phyloP scores from a whole-genome alignment of 75 land plant genomes.

The Larix kaempferi region DNA sequence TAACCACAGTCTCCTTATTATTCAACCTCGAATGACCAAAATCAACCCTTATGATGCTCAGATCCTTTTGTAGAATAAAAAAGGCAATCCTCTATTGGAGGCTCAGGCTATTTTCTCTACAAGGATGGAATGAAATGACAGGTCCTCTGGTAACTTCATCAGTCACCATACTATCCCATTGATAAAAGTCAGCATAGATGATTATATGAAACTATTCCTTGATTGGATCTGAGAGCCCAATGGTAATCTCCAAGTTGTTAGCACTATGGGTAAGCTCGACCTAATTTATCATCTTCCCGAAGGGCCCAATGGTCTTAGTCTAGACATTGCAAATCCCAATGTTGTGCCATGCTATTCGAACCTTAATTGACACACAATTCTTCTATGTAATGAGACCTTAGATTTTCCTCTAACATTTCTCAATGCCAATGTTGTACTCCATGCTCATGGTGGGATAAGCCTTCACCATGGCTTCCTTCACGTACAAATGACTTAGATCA shows the following conservation, averaged over 20 bases:
- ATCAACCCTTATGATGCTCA: no score
- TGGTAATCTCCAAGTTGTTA: constrained; percentile 82
- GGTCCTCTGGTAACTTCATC: constrained; percentile 93
- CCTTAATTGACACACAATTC: constrained; percentile 76
- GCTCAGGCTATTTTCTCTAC: constrained; percentile 67
- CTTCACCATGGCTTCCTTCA: neutral
- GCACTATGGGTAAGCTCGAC: constrained; percentile 64
- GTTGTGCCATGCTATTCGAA: constrained; percentile 58
- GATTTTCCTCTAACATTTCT: constrained; percentile 47
- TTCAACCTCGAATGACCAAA: no score
- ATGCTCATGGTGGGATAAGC: constrained; percentile 68
- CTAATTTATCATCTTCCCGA: constrained; percentile 7
- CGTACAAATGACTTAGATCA: neutral
- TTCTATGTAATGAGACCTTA: constrained; percentile 74
- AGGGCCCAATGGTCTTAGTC: no score
- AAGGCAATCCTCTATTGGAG: constrained; percentile 58
- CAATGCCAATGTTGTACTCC: constrained; percentile 72
- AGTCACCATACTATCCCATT: constrained; percentile 87
- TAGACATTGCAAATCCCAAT: no score
- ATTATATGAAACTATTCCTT: constrained; percentile 74
- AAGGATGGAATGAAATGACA: constrained; percentile 78
- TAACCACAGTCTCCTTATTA: no score
- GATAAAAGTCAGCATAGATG: constrained; percentile 72
- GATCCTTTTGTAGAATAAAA: no score
- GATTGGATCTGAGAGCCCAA: constrained; percentile 53